Evolutionary conservation across 1,284 basidiomycete species (phyloP), one percentile per base, ranked within the genome.

Genomic region (Apiotrichum akiyoshidainum): DNA sequence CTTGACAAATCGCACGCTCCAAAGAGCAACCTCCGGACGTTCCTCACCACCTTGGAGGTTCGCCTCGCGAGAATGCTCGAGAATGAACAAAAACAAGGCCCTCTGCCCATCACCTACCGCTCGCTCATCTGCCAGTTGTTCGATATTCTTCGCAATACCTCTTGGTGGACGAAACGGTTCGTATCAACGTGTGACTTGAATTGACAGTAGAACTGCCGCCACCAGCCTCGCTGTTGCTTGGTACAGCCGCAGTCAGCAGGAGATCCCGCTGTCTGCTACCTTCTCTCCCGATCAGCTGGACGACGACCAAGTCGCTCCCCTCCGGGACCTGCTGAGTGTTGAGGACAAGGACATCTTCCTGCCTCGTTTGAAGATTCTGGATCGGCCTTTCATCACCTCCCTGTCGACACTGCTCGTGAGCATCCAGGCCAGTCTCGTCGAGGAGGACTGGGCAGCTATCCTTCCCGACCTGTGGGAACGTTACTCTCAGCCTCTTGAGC

Each of bases 11-110:
- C n/a, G 3, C 2, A 9, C 10, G 6, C 34, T 10, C 48, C 35
- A 3, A 50, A 40, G 22, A 10, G 9, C 48, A 22, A 22, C 13
- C 48, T 50, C 48, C 39, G 45, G 31, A 47, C 44, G 1, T 90
- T 89, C 67, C 80, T 82, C 12, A 73, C 80, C 8, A 73, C 76
- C 10, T 70, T 91, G 2, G 89, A 91, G 72, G 65, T 78, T 7
- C 77, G 85, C 16, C 66, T 90, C 10, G 82, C 82, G 19, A 72
- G 84, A 8, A 74, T 87, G 58, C 77, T 90, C 8, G 83, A 85
- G 48, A 81, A 82, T 0, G 87, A 84, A 80, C 87, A 87, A 53
- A 53, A n/a, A 1, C 40, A 49, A 55, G 21, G 62, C 46, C 2
- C 46, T 2, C 48, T 73, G 16, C 74, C 74, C 2, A 35, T 51